Evolutionary conservation across 2,329 filamentous ascomycete species (phyloP).

Genomic region (Penicillium polonicum): DNA sequence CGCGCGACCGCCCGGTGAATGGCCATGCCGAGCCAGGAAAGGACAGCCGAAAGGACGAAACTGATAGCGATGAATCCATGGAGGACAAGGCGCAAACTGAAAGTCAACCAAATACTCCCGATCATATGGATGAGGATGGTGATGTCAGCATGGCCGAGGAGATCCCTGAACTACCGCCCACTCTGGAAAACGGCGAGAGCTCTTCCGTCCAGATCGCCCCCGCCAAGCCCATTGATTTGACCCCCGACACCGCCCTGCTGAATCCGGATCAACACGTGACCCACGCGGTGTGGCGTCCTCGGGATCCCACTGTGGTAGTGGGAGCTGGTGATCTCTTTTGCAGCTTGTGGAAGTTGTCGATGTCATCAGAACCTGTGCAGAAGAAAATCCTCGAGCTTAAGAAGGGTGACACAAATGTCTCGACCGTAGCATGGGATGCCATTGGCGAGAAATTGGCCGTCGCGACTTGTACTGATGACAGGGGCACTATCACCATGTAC

Average conservation of each 20-base stretch:
- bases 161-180: constrained; percentile 35
- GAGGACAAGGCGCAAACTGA: constrained; percentile 41
- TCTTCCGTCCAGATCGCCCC: constrained; percentile 49
- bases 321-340: constrained; percentile 47
- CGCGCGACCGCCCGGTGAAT: constrained; percentile 39
- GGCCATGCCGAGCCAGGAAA: constrained; percentile 38
- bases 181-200: constrained; percentile 46
- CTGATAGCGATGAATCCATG: constrained; percentile 39
- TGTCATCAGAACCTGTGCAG: constrained; percentile 28
- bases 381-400: constrained; percentile 40
- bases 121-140: constrained; percentile 44
- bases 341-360: constrained; percentile 46
- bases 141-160: constrained; percentile 44
- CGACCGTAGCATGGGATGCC: constrained; percentile 48
- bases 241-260: constrained; percentile 45
- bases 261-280: constrained; percentile 44
- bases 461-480: constrained; percentile 45
- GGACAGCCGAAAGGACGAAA: constrained; percentile 38
- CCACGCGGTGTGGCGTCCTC: constrained; percentile 45
- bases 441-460: constrained; percentile 47
- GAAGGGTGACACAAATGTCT: constrained; percentile 39
- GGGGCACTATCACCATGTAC: constrained; percentile 47
- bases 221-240: constrained; percentile 50
- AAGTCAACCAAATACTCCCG: constrained; percentile 22
- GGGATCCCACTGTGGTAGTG: constrained; percentile 43